Conservation (phyloP, 352 stramenopile genomes). For the Phytophthora cryptogea region DNA sequence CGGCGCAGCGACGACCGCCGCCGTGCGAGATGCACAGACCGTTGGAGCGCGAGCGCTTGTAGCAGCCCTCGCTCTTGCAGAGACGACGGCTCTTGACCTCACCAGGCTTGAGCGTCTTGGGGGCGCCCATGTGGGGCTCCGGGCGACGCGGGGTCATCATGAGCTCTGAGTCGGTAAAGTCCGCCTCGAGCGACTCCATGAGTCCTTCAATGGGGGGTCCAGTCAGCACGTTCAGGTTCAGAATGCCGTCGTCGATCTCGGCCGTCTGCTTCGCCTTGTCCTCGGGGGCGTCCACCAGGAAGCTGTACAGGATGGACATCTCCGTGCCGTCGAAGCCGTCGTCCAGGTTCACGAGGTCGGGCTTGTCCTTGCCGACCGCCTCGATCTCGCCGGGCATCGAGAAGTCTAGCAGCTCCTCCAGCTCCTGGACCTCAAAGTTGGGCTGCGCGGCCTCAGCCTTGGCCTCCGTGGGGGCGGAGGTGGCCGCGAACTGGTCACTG, state of each 20-base stretch:
- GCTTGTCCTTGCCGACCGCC: slow-evolving; percentile 67
- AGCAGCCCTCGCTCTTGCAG: slow-evolving; percentile 78
- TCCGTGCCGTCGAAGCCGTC: slow-evolving; percentile 86
- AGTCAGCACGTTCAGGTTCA: slow-evolving; percentile 79
- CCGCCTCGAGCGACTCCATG: slow-evolving; percentile 73
- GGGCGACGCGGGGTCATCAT: slow-evolving; percentile 51
- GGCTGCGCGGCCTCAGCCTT: slow-evolving; percentile 39
- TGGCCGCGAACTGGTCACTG: slow-evolving; percentile 43
- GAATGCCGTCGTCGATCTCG: slow-evolving; percentile 67
- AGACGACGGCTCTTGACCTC: slow-evolving; percentile 54
- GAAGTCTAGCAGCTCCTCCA: slow-evolving; percentile 79
- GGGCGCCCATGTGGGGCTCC: slow-evolving; percentile 21
- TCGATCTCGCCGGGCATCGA: slow-evolving; percentile 68
- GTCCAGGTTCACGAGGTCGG: slow-evolving; percentile 75
- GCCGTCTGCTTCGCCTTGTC: slow-evolving; percentile 62
- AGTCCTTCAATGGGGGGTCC: slow-evolving; percentile 67
- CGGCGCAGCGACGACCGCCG: slow-evolving; percentile 73
- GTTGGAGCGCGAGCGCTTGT: slow-evolving; percentile 87
- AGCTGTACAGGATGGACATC: slow-evolving; percentile 89
- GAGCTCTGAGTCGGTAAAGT: slow-evolving; percentile 74
- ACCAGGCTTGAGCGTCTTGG: slow-evolving; percentile 15
- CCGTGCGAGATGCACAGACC: slow-evolving; percentile 88
- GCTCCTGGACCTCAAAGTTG: slow-evolving; percentile 66
- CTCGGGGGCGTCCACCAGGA: slow-evolving; percentile 76
- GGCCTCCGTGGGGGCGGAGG: slow-evolving; percentile 23